Conservation (phyloP, 2,329 filamentous ascomycete genomes). For the Cryphonectria naterciae region DNA sequence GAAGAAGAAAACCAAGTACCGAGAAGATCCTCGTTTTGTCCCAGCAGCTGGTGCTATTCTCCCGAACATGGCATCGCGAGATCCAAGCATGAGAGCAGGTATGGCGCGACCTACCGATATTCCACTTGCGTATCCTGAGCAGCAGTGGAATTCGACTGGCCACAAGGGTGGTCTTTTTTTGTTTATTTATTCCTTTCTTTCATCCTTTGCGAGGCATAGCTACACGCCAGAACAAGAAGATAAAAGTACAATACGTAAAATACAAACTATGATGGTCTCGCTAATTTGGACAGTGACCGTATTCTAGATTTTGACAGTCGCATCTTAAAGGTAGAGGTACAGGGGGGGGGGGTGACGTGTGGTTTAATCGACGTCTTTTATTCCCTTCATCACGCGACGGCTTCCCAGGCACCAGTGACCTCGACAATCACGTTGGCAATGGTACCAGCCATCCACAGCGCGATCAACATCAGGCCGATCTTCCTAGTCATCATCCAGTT, state of each 20-base stretch:
- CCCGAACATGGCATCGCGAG: too few species aligned
- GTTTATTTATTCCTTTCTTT: not conserved
- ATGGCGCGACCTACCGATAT: too few species aligned
- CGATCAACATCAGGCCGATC: slow-evolving; percentile 81
- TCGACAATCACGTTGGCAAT: slow-evolving; percentile 82
- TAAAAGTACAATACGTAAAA: not conserved
- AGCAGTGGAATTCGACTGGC: too few species aligned
- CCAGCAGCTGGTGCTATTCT: too few species aligned
- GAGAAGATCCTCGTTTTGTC: too few species aligned
- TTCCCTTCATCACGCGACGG: slow-evolving; percentile 37
- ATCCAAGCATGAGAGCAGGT: too few species aligned
- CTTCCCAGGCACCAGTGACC: slow-evolving; percentile 59
- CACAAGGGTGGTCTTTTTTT: not conserved
- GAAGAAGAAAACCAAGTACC: too few species aligned
- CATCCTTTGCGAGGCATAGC: not conserved
- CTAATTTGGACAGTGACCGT: not conserved
- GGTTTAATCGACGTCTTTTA: not conserved
- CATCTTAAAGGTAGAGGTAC: not conserved
- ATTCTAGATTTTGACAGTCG: not conserved
- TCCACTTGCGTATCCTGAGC: not conserved
- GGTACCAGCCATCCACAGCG: slow-evolving; percentile 80
- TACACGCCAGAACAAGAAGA: not conserved
- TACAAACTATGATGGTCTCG: slow-evolving; percentile 7
- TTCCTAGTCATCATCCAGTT: slow-evolving; percentile 81
- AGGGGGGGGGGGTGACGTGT: not conserved